phyloP scores from a whole-genome alignment of 2,329 filamentous ascomycete species.

The Hymenoscyphus albidus region DNA sequence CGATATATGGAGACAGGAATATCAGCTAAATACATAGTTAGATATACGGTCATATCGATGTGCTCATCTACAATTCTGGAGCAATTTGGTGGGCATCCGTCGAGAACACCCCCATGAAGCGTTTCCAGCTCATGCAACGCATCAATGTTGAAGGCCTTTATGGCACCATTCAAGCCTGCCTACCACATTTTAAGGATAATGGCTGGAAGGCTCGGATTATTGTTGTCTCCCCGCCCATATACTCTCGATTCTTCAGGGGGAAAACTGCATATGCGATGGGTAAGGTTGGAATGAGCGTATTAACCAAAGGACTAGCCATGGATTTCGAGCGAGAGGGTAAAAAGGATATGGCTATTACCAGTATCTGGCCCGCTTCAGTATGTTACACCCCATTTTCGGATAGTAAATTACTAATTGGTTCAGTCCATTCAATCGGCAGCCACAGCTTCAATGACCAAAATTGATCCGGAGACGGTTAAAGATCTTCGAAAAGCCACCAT shows the following conservation, averaged over 20 bases:
- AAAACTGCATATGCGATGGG: slow-evolving; percentile 80
- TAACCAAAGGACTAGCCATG: slow-evolving; percentile 79
- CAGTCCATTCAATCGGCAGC: slow-evolving; percentile 71
- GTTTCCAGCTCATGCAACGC: slow-evolving; percentile 75
- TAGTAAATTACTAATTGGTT: background rate
- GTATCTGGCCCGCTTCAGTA: slow-evolving; percentile 77
- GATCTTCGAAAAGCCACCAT: slow-evolving; percentile 69
- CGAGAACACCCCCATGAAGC: slow-evolving; percentile 65
- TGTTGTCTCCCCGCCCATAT: slow-evolving; percentile 80
- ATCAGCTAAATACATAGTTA: slow-evolving; percentile 6
- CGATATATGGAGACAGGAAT: slow-evolving; percentile 18
- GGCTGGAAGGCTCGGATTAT: slow-evolving; percentile 61
- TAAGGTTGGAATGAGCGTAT: slow-evolving; percentile 77
- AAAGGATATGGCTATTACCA: slow-evolving; percentile 69
- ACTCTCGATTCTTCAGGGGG: slow-evolving; percentile 77
- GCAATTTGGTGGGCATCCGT: slow-evolving; percentile 83
- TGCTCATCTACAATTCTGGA: slow-evolving; percentile 77
- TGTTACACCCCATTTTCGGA: slow-evolving; percentile 28
- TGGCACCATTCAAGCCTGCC: slow-evolving; percentile 60
- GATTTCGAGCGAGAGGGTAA: slow-evolving; percentile 63
- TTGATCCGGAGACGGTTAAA: slow-evolving; percentile 44
- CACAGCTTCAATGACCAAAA: slow-evolving; percentile 51
- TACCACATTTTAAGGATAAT: slow-evolving; percentile 60
- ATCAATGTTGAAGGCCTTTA: slow-evolving; percentile 77
- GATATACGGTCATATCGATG: slow-evolving; percentile 54